Evolutionary conservation across 352 stramenopile species (phyloP), one percentile per base, ranked within the genome.

Genomic region (Globisporangium lucens): DNA sequence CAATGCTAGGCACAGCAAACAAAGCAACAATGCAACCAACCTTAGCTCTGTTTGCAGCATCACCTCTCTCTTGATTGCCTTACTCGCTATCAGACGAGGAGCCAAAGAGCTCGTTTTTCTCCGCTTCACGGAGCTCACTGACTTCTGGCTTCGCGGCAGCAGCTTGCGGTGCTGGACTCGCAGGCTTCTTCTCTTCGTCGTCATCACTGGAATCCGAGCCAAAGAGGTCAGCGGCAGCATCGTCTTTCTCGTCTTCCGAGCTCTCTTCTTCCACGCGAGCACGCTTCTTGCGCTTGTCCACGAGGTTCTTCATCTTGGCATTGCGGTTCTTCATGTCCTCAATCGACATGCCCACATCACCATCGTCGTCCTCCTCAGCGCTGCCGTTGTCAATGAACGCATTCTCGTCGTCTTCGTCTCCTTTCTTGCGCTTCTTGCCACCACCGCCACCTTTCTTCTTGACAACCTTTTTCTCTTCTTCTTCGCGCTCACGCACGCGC

Each of bases 281-380:
- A 24, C 82, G 82, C 73, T 95, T 95, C 71, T 89, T 89, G 53
- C 87, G 85, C 75, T 96, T 96, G 56, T 91, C 87, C 30, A 89
- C 78, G 30, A 95, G 71, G 46, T 90, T 92, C 77, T 93, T 94
- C 77, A 94, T 91, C 61, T 87, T 95, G 22, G 76, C 66, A 57
- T 94, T 94, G 60, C 87, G 87, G 76, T 95, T 93, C 78, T 95
- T 94, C 88, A 95, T 95, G 72, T 95, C 87, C 69, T 93, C 87
- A 51, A 95, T 94, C 30, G 85, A 94, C 77, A 95, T 91, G 57
- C 76, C 77, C 33, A 67, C 75, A 55, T 82, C 82, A 6, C 76
- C 85, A 27, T 84, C 75, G 9, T 84, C 78, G 7, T 94, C 83
- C 4, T 90, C 83, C 49, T 82, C 75, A 27, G 51, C 66, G 24